Conservation (phyloP, 2,329 filamentous ascomycete genomes). For the Diplodia seriata region DNA sequence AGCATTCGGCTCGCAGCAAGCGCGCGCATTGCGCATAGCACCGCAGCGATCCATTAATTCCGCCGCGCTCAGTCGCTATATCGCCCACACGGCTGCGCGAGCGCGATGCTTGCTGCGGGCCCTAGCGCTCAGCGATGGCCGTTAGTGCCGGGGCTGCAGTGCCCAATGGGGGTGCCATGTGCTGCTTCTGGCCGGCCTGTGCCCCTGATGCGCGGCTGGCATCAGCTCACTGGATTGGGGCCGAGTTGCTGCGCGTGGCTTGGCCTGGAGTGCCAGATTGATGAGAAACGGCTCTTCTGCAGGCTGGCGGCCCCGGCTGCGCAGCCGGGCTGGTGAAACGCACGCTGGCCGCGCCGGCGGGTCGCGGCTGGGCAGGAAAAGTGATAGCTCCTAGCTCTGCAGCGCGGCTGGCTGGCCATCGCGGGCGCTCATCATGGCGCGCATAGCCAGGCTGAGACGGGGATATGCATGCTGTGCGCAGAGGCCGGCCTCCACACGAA, state of each 20-base stretch:
- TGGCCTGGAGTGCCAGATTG: conserved; percentile 20
- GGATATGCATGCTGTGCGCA: conserved; percentile 23
- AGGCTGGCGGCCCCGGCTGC: conserved; percentile 7
- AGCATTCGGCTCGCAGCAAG: not conserved
- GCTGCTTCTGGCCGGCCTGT: conserved; percentile 27
- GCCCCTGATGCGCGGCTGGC: conserved; percentile 28
- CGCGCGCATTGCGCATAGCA: conserved; percentile 16
- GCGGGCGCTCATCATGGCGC: not conserved
- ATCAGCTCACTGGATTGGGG: conserved; percentile 20
- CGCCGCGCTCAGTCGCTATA: conserved; percentile 13
- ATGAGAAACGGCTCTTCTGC: conserved; percentile 27
- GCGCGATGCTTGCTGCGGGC: not conserved
- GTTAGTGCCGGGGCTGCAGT: conserved; percentile 25
- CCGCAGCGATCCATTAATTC: conserved; percentile 25
- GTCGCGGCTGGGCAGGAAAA: conserved; percentile 12
- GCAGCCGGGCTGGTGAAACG: conserved; percentile 13
- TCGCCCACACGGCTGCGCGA: not conserved
- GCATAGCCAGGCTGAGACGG: conserved; percentile 19
- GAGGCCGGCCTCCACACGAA: conserved; percentile 14
- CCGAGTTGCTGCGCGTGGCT: conserved; percentile 26
- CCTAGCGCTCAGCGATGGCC: conserved; percentile 2
- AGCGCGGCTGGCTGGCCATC: not conserved
- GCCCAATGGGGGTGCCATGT: conserved; percentile 10
- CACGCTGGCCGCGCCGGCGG: conserved; percentile 3
- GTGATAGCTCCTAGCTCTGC: conserved; percentile 1